These are phyloP conservation scores for Cystofilobasidium macerans DNA, from an alignment of 768 basidiomycete species.

Conservation along the genomic window DNA sequence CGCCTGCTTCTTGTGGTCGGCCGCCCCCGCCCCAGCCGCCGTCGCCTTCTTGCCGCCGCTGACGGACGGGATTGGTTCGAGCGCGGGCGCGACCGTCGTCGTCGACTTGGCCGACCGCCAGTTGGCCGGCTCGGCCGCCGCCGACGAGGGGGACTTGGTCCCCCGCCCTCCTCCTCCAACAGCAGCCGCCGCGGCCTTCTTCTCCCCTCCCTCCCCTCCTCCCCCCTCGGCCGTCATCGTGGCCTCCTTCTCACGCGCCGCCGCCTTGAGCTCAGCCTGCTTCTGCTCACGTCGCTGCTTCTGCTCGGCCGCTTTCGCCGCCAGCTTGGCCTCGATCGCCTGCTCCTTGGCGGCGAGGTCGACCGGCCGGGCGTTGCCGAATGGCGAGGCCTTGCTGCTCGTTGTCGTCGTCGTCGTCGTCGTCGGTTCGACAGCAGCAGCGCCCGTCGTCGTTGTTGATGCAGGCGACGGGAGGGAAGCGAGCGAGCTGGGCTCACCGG, in stretches of 20 bases:
- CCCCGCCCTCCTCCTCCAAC: too few relatives aligned
- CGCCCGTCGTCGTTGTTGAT: slow-evolving; percentile 40
- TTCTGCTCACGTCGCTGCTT: slow-evolving; percentile 28
- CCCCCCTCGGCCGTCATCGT: not conserved
- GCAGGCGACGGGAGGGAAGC: slow-evolving; percentile 52
- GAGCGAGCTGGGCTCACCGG: slow-evolving; percentile 36
- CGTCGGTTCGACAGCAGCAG: too few relatives aligned
- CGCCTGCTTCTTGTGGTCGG: too few relatives aligned
- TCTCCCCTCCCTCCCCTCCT: not conserved
- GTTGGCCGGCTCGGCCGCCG: slow-evolving; percentile 7
- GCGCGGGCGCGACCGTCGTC: not conserved
- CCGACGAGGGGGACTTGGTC: slow-evolving; percentile 1
- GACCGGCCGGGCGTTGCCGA: slow-evolving; percentile 82
- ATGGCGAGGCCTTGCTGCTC: slow-evolving; percentile 62
- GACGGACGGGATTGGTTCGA: not conserved
- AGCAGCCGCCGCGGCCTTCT: not conserved
- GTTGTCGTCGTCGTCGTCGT: too few relatives aligned
- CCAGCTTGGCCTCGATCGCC: slow-evolving; percentile 35
- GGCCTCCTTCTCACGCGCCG: slow-evolving; percentile 9
- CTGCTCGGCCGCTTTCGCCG: slow-evolving; percentile 31
- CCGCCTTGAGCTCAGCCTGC: slow-evolving; percentile 22
- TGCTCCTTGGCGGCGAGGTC: slow-evolving; percentile 59
- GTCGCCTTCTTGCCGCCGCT: too few relatives aligned
- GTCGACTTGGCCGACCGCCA: not conserved
- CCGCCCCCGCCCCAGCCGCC: too few relatives aligned